Base-by-base conservation (phyloP, 2,329 filamentous ascomycete genomes). In the Scleromitrula shiraiana region DNA sequence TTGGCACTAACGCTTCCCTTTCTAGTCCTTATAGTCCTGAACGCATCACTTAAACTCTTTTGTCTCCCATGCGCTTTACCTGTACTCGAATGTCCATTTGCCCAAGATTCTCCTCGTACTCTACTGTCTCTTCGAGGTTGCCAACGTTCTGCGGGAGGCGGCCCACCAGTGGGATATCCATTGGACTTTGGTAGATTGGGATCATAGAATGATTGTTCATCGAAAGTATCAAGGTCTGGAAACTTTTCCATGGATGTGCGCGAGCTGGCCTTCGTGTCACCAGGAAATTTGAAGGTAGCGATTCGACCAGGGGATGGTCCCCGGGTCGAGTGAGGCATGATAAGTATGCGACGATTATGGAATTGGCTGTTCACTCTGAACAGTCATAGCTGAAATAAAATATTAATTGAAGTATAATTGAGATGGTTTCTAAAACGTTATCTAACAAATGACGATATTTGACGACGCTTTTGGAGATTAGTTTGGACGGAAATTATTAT, bases 1-100 rank as follows among this genome's bases (percentile, higher is more conserved):
- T 95, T 95, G 64, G 91, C 87, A 69, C 83, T 90, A 59, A 96
- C 83, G 65, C 90, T 97, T 43, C 80, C 87, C 60, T 83, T 87
- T 59, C 89, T 77, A 30, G 78, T 82, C 56, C 88, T 76, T 59
- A 96, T 91, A 3, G 81, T 89, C 58, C 79, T 81, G 56, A 96
- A 78, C n/a, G 91, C 88, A 67, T 95, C 88, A 60, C 81, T 82
- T 58, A 96, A 77, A 67, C 89, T 95, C 74, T 91, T 94, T 64
- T 93, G 88, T 55, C 85, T 74, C 15, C 71, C 72, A 62, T 90
- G 86, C 36, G 63, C 64, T 35, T 52, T 55, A 43, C 58, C 60
- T 37, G 49, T 55, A 17, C 50, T 57, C 32, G 57, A 40, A 36
- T 53, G 49, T 20, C 48, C 55, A 39, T 57, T 59, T 24, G 41